Percentiles rank a stretch among this genome's conserved stretches.
Conservation (phyloP, 441 rosid species). For the Erodium moschatum region DNA sequence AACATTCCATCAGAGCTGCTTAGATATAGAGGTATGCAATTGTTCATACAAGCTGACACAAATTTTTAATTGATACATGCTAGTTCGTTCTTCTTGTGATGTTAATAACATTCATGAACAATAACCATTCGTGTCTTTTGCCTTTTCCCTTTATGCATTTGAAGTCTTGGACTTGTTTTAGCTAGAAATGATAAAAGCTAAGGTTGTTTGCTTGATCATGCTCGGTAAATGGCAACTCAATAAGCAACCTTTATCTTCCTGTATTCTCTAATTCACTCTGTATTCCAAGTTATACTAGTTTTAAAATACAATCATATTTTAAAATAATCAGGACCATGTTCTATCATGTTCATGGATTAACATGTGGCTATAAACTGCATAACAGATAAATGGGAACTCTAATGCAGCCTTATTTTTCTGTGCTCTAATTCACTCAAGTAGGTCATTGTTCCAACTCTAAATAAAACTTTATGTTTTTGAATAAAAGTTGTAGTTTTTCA, state of each 20-base stretch:
- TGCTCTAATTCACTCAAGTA: not conserved
- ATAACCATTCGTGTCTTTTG: not conserved
- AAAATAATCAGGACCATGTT: no score
- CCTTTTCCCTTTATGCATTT: not conserved
- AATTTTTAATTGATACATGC: not conserved
- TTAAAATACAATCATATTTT: no score
- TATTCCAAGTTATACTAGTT: no score
- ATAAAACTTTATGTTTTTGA: not conserved
- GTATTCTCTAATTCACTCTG: no score
- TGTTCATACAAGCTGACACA: not conserved
- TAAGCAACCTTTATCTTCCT: no score
- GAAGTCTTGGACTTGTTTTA: not conserved
- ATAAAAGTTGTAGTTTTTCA: not conserved
- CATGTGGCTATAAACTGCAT: no score
- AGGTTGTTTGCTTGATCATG: not conserved
- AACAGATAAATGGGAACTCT: not conserved
- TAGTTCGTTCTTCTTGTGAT: not conserved
- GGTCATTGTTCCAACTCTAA: not conserved
- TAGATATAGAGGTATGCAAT: conserved; percentile 54
- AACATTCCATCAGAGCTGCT: conserved; percentile 88
- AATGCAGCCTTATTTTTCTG: not conserved
- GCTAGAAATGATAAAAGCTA: conserved; percentile 1
- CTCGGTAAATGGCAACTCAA: not conserved
- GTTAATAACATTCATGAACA: not conserved
- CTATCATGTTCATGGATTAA: no score